A percentile compares a stretch with the other conserved stretches of the same genome.
Conservation (phyloP, 345 rosid species). For the Arabidopsis arenosa region DNA sequence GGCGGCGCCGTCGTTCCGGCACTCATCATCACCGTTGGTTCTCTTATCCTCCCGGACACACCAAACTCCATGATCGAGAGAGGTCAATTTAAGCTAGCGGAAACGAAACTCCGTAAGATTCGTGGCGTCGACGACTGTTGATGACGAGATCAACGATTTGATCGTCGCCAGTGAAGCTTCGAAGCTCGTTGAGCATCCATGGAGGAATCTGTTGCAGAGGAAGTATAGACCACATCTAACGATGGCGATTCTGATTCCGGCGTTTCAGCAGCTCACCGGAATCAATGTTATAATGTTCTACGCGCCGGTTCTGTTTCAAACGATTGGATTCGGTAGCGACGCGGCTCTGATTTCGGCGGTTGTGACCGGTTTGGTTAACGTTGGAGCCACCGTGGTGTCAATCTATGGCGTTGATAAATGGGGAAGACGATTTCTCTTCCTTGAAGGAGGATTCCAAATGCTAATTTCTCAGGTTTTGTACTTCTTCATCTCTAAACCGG, state of each 20-base stretch:
- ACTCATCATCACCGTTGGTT: slow-evolving; percentile 71
- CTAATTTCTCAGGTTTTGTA: slow-evolving; percentile 66
- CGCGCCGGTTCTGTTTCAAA: slow-evolving; percentile 83
- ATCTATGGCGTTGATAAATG: slow-evolving; percentile 84
- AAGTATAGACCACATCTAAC: slow-evolving; percentile 83
- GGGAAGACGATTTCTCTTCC: slow-evolving; percentile 87
- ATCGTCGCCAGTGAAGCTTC: slow-evolving; percentile 76
- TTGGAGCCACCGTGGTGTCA: slow-evolving; percentile 68
- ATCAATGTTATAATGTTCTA: slow-evolving; percentile 91
- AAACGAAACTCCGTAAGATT: slow-evolving; percentile 53
- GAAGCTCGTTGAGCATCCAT: slow-evolving; percentile 65
- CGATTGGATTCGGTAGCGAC: slow-evolving; percentile 71
- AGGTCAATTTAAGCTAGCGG: slow-evolving; percentile 60
- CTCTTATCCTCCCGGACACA: slow-evolving; percentile 80
- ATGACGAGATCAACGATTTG: slow-evolving; percentile 70
- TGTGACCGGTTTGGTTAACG: slow-evolving; percentile 74
- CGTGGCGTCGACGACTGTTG: slow-evolving; percentile 68
- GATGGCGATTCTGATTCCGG: slow-evolving; percentile 76
- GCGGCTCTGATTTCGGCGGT: slow-evolving; percentile 86
- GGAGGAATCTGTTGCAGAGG: slow-evolving; percentile 67
- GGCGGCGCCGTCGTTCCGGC: slow-evolving; percentile 96
- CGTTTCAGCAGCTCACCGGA: slow-evolving; percentile 89
- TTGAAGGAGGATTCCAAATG: slow-evolving; percentile 86
- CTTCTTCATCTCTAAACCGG: slow-evolving; percentile 38
- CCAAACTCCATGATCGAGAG: slow-evolving; percentile 94